These are phyloP conservation scores for Monosporascus sp. DNA, from an alignment of 2,329 filamentous ascomycete species.

Conservation along the genomic window DNA sequence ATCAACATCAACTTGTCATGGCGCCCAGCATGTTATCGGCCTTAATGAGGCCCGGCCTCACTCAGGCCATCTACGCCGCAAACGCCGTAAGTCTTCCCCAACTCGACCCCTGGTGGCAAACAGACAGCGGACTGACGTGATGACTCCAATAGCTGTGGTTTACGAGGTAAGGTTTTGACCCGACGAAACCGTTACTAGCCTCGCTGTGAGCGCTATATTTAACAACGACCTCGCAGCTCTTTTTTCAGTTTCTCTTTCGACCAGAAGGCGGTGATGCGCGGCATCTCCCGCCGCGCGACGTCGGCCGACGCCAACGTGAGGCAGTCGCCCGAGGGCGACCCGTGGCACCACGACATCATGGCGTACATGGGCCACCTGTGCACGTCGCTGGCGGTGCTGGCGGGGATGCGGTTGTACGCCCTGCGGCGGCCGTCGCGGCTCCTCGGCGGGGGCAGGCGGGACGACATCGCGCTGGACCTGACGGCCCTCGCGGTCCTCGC, in stretches of 20 bases:
- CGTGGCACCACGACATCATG: constrained; percentile 22
- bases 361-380: constrained; percentile 20
- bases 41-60: neutral
- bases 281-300: constrained; percentile 10
- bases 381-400: constrained; percentile 14
- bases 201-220: neutral
- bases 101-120: too few species aligned
- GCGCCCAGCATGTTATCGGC: neutral
- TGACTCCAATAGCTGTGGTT: neutral
- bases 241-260: constrained; percentile 14
- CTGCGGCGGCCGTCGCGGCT: constrained; percentile 8
- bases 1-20: too few species aligned
- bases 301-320: constrained; percentile 6
- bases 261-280: constrained; percentile 11
- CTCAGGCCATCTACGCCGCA: constrained; percentile 13
- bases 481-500: constrained; percentile 18
- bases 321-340: constrained; percentile 9
- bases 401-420: constrained; percentile 14
- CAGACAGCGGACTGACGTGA: too few species aligned
- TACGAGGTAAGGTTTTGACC: neutral
- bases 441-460: constrained; percentile 17
- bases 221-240: constrained; percentile 4
- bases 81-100: constrained; percentile 11
- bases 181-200: neutral
- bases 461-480: constrained; percentile 20